Evolutionary conservation across 2,329 filamentous ascomycete genomes (phyloP), one percentile per base, ranked within the genome.

Genomic region (Neofusicoccum parvum): DNA sequence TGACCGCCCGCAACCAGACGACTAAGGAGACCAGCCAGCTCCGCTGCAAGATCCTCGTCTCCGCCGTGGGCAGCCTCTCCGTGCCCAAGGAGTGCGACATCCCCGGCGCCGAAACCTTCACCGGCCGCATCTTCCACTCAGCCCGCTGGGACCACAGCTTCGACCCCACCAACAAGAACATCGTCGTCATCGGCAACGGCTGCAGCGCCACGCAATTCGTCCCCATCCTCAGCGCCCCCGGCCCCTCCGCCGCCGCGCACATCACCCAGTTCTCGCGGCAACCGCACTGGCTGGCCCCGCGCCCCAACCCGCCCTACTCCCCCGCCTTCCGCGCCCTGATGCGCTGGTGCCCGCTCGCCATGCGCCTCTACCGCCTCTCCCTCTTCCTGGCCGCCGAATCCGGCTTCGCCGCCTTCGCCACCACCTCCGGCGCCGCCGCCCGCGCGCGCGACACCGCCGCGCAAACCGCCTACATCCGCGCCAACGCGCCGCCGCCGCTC

Each of bases 211-310:
- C 81, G 0, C 81, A 83, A 68, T 81, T 83, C 46, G 78, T 83
- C 1, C 82, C 81, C 3, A 77, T 80, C 41, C 76, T 83, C 71
- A 77, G 76, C 15, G 70, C 72, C 5, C 27, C 27, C 27, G 27
- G 27, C 27, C 27, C 27, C 27, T 32, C 27, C 37, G 72, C 77
- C 4, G 80, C 76, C 10, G 76, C 72, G 20, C 77, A 75, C 27
- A 72, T 83, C 23, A 80, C 78, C 0, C 82, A 85, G 56, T 84
- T 85, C 68, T 78, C 74, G n/a, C 79, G 82, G 9, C 82, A 84
- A 71, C 74, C 83, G 4, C 83, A 85, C 66, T 85, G 80, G 74
- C 74, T 85, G 1, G 74, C 78, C 2, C 79, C 81, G 54, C 76
- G 81, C 11, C 75, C 79, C 0, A 83, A 82, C 59, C 79, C 77